These are phyloP conservation scores for Rhazya stricta DNA, from an alignment of 257 asterid species.

Conservation along the genomic window DNA sequence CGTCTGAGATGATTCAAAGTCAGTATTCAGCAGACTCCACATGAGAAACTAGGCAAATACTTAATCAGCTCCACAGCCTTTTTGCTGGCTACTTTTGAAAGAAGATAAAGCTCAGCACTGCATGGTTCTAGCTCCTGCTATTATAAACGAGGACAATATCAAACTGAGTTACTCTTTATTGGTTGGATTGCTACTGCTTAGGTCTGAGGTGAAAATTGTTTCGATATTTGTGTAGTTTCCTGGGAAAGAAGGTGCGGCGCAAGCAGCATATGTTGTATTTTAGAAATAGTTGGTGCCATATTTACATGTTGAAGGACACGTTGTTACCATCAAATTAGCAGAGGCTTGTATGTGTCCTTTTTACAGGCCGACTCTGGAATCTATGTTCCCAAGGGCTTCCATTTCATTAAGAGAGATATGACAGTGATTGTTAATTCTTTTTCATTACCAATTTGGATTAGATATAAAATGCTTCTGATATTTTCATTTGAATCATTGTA, in stretches of 20 bases:
- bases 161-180: neutral
- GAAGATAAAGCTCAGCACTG: neutral
- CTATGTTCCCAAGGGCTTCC: neutral
- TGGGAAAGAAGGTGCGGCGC: neutral
- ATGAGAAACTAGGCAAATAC: neutral
- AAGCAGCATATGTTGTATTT: neutral
- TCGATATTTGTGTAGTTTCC: neutral
- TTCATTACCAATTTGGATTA: no score
- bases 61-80: neutral
- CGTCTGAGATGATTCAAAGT: constrained; percentile 28
- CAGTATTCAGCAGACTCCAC: neutral
- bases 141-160: neutral
- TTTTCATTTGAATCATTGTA: no score
- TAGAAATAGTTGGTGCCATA: neutral
- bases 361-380: neutral
- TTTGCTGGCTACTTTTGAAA: neutral
- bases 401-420: no score
- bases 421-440: no score
- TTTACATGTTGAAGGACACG: neutral
- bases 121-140: neutral
- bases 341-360: neutral
- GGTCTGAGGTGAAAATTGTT: neutral
- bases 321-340: neutral
- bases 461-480: no score
- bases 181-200: neutral